Base-by-base conservation (phyloP, 2,329 filamentous ascomycete genomes). In the Berkeleyomyces rouxiae region DNA sequence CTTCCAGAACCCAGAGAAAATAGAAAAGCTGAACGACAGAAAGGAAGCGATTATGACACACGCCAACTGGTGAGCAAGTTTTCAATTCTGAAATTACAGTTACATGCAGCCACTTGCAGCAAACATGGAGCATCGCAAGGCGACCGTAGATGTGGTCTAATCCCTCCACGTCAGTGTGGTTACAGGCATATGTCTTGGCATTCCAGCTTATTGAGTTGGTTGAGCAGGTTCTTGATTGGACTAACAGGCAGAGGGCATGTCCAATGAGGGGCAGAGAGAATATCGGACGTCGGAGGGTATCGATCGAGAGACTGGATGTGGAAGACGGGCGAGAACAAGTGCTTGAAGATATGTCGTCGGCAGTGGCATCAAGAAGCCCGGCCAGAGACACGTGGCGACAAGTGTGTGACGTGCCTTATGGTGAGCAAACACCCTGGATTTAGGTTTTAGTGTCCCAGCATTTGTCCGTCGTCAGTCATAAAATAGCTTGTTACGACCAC, bases 201-300 rank as follows among this genome's bases (percentile, higher is more conserved):
- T n/a, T 11, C 49, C 37, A 31, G 49, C 49, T 33, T 47, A 47
- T 59, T 59, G 58, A 59, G 58, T 23, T 46, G 10, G 13, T 46
- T 59, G 58, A 59, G 58, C 40, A 59, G 42, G 58, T 59, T 59
- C n/a, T 55, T 55, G 49, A 55, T 55, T 55, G 49, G 49, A 9
- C 40, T 31, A 23, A 16, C 16, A 58, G 13, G n/a, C 9, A 57
- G 5, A 13, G 7, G 7, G 37, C 31, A 58, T 39, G 13, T 16
- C 16, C 5, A 9, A 37, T 58, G 55, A n/a, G 7, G 33, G 31
- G 31, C 51, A 37, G 31, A 36, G 4, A 57, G 11, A n/a, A 57
- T 40, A 57, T 46, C 43, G 23, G 2, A 23, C 2, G 47, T 16
- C 16, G 47, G 43, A n/a, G 10, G 43, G 43, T 46, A n/a, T 46